Percentiles rank a stretch among this genome's conserved stretches.
These are phyloP conservation scores for Carpinus fangiana DNA, from an alignment of 306 rosid species.

Conservation along the genomic window DNA sequence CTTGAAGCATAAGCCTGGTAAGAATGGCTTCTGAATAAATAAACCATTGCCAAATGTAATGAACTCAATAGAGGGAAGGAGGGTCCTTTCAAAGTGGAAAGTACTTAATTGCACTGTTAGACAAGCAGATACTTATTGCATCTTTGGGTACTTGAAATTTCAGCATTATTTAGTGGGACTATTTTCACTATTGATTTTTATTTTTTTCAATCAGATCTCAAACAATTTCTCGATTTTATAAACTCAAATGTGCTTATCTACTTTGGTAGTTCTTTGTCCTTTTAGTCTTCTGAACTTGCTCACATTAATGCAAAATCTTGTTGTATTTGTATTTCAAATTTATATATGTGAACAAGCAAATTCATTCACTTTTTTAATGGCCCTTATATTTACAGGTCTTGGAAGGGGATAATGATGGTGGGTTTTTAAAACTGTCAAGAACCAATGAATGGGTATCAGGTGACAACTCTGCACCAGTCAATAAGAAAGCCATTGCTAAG, in stretches of 20 bases:
- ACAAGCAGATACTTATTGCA: not conserved
- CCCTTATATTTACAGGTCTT: constrained; percentile 43
- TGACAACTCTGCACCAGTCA: constrained; percentile 61
- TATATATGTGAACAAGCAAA: constrained; percentile 5
- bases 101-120: not conserved
- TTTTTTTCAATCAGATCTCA: constrained; percentile 8
- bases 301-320: constrained; percentile 13
- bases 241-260: constrained; percentile 6
- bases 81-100: not conserved
- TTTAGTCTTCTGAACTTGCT: not conserved
- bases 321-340: constrained; percentile 11
- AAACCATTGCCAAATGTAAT: not conserved
- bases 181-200: constrained; percentile 9
- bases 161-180: not conserved
- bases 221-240: constrained; percentile 15
- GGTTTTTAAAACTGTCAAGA: constrained; percentile 72
- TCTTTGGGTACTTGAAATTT: not conserved
- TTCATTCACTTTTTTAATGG: constrained; percentile 19
- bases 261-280: constrained; percentile 16
- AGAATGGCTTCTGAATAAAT: not conserved
- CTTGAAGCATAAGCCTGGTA: not conserved
- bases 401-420: constrained; percentile 44
- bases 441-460: constrained; percentile 79
- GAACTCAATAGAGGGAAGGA: not conserved
- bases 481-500: constrained; percentile 65